Percentiles rank a stretch among this genome's conserved stretches.
phyloP scores from a whole-genome alignment of 2,329 filamentous ascomycete species.

The Cytospora paraplurivora region DNA sequence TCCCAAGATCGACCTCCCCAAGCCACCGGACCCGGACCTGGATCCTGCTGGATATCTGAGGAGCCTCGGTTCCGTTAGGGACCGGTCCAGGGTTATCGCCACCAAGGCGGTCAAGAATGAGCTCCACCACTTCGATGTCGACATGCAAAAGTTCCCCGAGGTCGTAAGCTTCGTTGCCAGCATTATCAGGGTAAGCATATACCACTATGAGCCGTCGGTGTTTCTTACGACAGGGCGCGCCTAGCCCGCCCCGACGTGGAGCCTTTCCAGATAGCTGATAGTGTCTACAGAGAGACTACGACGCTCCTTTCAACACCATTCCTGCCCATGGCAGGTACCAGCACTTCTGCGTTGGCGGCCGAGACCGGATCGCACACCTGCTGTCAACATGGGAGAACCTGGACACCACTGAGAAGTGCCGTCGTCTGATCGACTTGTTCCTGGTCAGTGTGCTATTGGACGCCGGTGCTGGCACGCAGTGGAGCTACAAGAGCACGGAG shows the following conservation, averaged over 20 bases:
- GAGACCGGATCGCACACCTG: slow-evolving; percentile 71
- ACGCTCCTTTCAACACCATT: slow-evolving; percentile 62
- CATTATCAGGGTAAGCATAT: slow-evolving; percentile 78
- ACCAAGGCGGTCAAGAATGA: slow-evolving; percentile 77
- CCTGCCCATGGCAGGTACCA: slow-evolving; percentile 86
- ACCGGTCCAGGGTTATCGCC: slow-evolving; percentile 72
- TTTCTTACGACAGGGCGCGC: background rate
- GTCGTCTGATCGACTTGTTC: slow-evolving; percentile 76
- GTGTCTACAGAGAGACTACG: slow-evolving; percentile 52
- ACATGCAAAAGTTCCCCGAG: slow-evolving; percentile 79
- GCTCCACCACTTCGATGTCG: slow-evolving; percentile 84
- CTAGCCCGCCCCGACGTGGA: background rate
- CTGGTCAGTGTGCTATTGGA: slow-evolving; percentile 79
- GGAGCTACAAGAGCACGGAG: slow-evolving; percentile 91
- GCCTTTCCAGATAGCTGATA: slow-evolving; percentile 10
- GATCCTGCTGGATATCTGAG: slow-evolving; percentile 90
- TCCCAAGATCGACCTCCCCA: slow-evolving; percentile 78
- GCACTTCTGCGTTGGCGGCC: slow-evolving; percentile 80
- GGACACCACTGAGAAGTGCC: slow-evolving; percentile 72
- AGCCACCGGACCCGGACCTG: slow-evolving; percentile 81
- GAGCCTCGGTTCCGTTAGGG: slow-evolving; percentile 85
- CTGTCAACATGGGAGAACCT: slow-evolving; percentile 67
- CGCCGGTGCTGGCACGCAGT: slow-evolving; percentile 84
- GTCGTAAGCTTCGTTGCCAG: slow-evolving; percentile 87
- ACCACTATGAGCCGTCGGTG: background rate